These are phyloP conservation scores for Penicillium sp. DNA, from an alignment of 2,329 filamentous ascomycete genomes.

Conservation along the genomic window DNA sequence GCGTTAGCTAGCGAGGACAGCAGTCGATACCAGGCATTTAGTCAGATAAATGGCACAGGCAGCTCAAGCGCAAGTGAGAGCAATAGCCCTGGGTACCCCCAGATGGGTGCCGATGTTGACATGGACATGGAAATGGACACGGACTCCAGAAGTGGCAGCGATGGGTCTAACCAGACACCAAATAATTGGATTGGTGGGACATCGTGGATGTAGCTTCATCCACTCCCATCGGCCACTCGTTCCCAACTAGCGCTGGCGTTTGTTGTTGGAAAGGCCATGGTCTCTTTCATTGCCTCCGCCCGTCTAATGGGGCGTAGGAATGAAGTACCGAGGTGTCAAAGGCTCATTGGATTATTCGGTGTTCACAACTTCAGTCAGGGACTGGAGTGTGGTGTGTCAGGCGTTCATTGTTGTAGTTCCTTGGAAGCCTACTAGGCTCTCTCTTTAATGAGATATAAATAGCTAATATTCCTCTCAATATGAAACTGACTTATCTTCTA, in stretches of 20 bases:
- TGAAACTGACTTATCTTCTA: not conserved
- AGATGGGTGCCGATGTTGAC: slow-evolving; percentile 29
- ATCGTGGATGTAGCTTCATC: slow-evolving; percentile 33
- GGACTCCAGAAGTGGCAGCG: slow-evolving; percentile 16
- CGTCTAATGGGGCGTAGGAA: not conserved
- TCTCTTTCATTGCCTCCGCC: not conserved
- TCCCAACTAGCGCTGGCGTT: slow-evolving; percentile 12
- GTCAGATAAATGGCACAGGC: slow-evolving; percentile 16
- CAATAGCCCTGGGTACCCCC: slow-evolving; percentile 23
- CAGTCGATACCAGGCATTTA: slow-evolving; percentile 22
- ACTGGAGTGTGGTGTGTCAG: not conserved
- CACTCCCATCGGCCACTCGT: not conserved
- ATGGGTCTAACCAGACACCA: slow-evolving; percentile 19
- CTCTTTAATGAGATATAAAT: not conserved
- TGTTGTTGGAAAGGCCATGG: not conserved
- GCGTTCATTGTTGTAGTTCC: not conserved
- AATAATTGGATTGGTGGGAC: slow-evolving; percentile 31
- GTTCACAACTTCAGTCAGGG: not conserved
- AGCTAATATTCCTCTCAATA: not conserved
- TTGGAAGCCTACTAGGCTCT: not conserved
- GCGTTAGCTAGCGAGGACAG: slow-evolving; percentile 16
- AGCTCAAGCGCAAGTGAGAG: slow-evolving; percentile 24
- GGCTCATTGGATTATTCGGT: not conserved
- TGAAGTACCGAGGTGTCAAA: not conserved
- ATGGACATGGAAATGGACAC: slow-evolving; percentile 34